Percentiles rank a stretch among this genome's conserved stretches.
Evolutionary conservation across 2,329 filamentous ascomycete species (phyloP).

Genomic region (Phialocephala subalpina): DNA sequence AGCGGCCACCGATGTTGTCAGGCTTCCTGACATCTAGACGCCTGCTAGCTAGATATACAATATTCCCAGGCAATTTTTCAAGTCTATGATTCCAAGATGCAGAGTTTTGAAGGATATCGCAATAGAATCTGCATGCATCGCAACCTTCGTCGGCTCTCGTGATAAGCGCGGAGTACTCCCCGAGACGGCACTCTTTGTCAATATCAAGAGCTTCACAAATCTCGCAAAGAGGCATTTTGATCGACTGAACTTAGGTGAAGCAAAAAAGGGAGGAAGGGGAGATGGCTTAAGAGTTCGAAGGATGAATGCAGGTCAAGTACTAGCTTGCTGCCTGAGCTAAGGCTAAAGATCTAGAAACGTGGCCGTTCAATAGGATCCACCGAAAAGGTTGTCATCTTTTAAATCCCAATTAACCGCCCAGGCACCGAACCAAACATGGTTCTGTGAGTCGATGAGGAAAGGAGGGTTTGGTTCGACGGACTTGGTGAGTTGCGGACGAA

Average conservation of each 20-base stretch:
- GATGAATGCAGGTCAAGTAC: background rate
- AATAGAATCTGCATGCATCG: slow-evolving; percentile 14
- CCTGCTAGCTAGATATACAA: slow-evolving; percentile 3
- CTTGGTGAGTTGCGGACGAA: too few species aligned
- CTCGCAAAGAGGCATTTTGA: slow-evolving; percentile 15
- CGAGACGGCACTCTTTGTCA: slow-evolving; percentile 1
- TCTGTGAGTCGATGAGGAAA: background rate
- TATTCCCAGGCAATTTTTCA: slow-evolving; percentile 1
- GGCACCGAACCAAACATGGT: background rate
- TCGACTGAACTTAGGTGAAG: background rate
- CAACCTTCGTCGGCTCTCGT: slow-evolving; percentile 7
- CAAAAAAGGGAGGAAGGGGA: background rate
- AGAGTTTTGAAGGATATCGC: slow-evolving; percentile 9
- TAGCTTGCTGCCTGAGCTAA: slow-evolving; percentile 2
- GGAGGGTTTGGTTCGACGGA: background rate
- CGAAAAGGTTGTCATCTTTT: background rate
- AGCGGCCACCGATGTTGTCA: background rate
- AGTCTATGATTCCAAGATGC: background rate
- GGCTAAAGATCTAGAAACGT: slow-evolving; percentile 8
- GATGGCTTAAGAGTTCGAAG: background rate
- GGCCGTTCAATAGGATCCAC: background rate
- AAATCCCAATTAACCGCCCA: background rate
- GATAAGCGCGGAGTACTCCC: slow-evolving; percentile 9
- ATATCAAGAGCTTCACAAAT: slow-evolving; percentile 13
- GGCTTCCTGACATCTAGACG: slow-evolving; percentile 8